Percentiles rank a stretch among this genome's conserved stretches.
Conservation (phyloP, 78 protist species). For the Speleostelium caveatum region DNA sequence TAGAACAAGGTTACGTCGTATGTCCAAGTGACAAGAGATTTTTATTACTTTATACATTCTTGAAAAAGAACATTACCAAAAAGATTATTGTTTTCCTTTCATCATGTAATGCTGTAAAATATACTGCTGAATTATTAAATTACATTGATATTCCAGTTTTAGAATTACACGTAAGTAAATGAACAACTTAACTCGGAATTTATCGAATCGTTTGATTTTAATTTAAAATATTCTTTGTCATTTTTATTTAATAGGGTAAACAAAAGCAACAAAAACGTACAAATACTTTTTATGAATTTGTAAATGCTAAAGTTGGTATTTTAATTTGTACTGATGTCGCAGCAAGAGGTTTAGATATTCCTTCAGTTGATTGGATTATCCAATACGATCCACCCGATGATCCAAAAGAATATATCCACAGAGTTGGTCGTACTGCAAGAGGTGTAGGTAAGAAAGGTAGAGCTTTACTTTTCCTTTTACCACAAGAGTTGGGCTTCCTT, state of each 20-base stretch:
- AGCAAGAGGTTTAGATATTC: slow-evolving; percentile 99
- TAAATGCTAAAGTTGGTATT: slow-evolving; percentile 95
- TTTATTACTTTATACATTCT: slow-evolving; percentile 97
- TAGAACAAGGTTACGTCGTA: slow-evolving; percentile 98
- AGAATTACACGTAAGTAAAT: slow-evolving; percentile 97
- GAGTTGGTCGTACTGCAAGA: slow-evolving; percentile 99
- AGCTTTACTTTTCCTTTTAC: slow-evolving; percentile 98
- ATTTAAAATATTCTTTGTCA: background rate
- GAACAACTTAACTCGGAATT: slow-evolving; percentile 37
- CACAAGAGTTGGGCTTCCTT: slow-evolving; percentile 97
- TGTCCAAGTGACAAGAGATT: slow-evolving; percentile 94
- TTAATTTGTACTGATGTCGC: slow-evolving; percentile 99
- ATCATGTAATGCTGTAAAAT: slow-evolving; percentile 93
- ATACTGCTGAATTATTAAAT: slow-evolving; percentile 98
- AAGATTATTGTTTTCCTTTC: slow-evolving; percentile 95
- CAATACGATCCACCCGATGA: slow-evolving; percentile 99
- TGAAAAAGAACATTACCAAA: slow-evolving; percentile 94
- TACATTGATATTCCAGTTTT: slow-evolving; percentile 98
- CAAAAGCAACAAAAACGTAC: slow-evolving; percentile 98
- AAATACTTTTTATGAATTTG: slow-evolving; percentile 98
- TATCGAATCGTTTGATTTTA: background rate
- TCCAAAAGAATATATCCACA: slow-evolving; percentile 96
- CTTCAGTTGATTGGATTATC: slow-evolving; percentile 98
- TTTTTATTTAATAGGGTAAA: too few relatives aligned
- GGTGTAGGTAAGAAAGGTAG: slow-evolving; percentile 90